Conservation (phyloP, 768 basidiomycete genomes). For the Tulasnella sp. region DNA sequence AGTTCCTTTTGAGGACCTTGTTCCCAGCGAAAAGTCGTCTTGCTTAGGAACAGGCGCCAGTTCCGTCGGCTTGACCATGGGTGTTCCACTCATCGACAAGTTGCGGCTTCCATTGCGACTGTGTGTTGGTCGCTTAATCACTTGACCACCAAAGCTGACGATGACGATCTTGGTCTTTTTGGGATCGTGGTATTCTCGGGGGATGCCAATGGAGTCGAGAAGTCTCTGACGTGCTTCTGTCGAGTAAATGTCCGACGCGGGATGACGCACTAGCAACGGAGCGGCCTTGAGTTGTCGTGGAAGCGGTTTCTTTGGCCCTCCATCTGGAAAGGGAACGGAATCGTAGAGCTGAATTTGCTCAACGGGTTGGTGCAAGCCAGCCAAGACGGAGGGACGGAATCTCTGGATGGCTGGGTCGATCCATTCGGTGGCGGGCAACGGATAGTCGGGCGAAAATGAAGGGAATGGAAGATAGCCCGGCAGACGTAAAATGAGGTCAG, state of each 20-base stretch:
- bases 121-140: conserved; percentile 35
- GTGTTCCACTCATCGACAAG: conserved; percentile 7
- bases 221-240: conserved; percentile 45
- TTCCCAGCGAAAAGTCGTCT: background rate
- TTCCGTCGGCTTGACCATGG: conserved; percentile 1
- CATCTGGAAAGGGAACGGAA: conserved; percentile 36
- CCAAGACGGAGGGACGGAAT: conserved; percentile 42
- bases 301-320: background rate
- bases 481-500: conserved; percentile 59
- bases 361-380: conserved; percentile 34
- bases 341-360: conserved; percentile 35
- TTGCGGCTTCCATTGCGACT: conserved; percentile 25
- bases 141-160: conserved; percentile 75
- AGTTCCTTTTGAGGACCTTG: background rate
- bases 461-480: conserved; percentile 74
- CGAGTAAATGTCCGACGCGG: conserved; percentile 46
- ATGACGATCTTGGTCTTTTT: conserved; percentile 52
- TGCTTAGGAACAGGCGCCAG: background rate
- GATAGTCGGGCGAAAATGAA: conserved; percentile 48
- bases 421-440: conserved; percentile 58
- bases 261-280: conserved; percentile 64
- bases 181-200: conserved; percentile 42
- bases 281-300: conserved; percentile 31
- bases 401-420: conserved; percentile 42
- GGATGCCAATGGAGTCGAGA: conserved; percentile 54